Evolutionary conservation across 441 rosid genomes (phyloP).

Genomic region (Syzygium syzygioides): DNA sequence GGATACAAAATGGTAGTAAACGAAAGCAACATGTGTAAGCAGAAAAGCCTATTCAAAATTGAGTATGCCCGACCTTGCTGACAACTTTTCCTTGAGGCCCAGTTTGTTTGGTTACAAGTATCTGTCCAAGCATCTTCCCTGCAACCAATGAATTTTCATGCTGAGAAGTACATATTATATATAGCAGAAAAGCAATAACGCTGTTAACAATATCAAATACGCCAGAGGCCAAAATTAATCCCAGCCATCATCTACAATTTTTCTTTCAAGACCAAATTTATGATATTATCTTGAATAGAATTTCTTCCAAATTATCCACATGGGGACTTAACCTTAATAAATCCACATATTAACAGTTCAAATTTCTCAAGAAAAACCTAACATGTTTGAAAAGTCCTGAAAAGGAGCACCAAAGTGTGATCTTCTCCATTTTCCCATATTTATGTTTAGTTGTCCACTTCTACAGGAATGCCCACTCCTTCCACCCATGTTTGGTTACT

Average conservation of each 20-base stretch:
- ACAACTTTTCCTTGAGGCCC: conserved; percentile 98
- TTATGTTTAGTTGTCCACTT: background rate
- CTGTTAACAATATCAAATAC: background rate
- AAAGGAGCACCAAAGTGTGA: background rate
- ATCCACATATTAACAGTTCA: background rate
- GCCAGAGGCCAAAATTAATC: background rate
- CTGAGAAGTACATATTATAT: background rate
- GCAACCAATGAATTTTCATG: conserved; percentile 5
- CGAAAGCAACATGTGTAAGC: background rate
- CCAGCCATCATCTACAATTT: background rate
- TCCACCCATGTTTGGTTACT: background rate
- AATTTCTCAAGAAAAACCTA: background rate
- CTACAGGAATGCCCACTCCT: background rate
- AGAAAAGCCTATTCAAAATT: background rate
- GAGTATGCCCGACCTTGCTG: conserved; percentile 66
- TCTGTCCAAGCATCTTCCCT: conserved; percentile 97
- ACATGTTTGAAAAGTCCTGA: background rate
- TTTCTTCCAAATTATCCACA: background rate
- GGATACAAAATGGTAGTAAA: background rate
- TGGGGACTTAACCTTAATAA: background rate
- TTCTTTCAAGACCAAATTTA: background rate
- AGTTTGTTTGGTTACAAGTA: conserved; percentile 95
- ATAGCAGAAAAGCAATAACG: background rate
- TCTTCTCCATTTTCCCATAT: background rate
- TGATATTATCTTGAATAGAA: background rate